These are phyloP conservation scores for Volvariella volvacea DNA, from an alignment of 1,284 basidiomycete genomes.

Conservation along the genomic window DNA sequence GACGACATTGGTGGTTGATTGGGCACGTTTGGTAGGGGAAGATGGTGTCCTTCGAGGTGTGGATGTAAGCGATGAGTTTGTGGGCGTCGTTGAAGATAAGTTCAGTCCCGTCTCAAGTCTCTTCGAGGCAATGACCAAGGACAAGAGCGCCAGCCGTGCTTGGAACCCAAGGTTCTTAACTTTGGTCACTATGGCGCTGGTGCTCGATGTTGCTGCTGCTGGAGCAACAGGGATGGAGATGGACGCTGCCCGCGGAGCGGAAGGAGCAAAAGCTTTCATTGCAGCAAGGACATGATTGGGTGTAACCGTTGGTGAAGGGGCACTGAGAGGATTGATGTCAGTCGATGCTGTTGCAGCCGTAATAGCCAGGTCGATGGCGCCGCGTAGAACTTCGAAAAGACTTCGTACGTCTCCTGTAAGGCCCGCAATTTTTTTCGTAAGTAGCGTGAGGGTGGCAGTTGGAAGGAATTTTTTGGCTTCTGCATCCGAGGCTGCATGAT, in stretches of 20 bases:
- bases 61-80: conserved; percentile 16
- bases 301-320: conserved; percentile 40
- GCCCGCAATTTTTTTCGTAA: conserved; percentile 71
- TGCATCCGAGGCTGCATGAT: conserved; percentile 21
- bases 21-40: conserved; percentile 50
- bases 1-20: conserved; percentile 19
- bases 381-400: conserved; percentile 69
- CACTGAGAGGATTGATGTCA: conserved; percentile 32
- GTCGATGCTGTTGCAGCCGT: conserved; percentile 19
- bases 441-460: conserved; percentile 50
- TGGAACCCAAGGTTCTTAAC: conserved; percentile 65
- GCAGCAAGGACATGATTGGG: conserved; percentile 62
- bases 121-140: conserved; percentile 55
- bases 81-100: conserved; percentile 32
- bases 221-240: conserved; percentile 18
- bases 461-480: conserved; percentile 54
- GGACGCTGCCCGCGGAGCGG: conserved; percentile 17
- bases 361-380: conserved; percentile 65
- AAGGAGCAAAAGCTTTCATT: conserved; percentile 59
- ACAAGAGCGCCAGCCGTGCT: conserved; percentile 59
- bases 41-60: conserved; percentile 42
- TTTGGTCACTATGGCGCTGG: conserved; percentile 59
- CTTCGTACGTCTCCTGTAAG: conserved; percentile 75
- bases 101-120: conserved; percentile 51
- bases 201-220: conserved; percentile 23